Base-by-base conservation (phyloP, 805 yeast genomes). In the Candida maesae region DNA sequence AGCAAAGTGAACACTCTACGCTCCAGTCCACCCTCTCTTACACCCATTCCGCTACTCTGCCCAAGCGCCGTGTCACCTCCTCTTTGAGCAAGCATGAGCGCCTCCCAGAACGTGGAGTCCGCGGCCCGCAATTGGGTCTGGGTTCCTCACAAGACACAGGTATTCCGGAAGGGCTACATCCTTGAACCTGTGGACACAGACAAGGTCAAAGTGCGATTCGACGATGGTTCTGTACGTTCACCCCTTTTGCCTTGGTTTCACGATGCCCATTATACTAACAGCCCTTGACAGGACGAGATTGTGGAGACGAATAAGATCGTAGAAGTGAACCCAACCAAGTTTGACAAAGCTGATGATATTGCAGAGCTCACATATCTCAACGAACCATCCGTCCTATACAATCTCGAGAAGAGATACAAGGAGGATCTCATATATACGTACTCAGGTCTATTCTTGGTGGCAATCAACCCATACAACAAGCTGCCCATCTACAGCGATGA, bases 301-400 rank as follows among this genome's bases (percentile, higher is more conserved):
- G 67, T 78, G 5, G 68, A 69, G 19, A 66, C 71, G 10, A 61
- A 59, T 16, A 62, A 66, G 38, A 72, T 69, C 17, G 81, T 81
- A 50, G 78, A 76, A 53, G 87, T 90, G 38, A 93, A 93, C 57
- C 99, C 99, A 1, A 70, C 81, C 8, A 84, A 85, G 51, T 93
- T 93, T 62, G 95, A 93, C 61, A 83, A 79, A 53, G 91, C 95
- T 45, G 80, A 84, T 51, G 96, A 93, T 56, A 87, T 93, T 90
- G 98, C 98, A 0, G 96, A 90, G 52, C 70, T 93, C 48, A 93
- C 99, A 1, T 88, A 82, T 61, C 70, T 93, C 46, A 93, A 91
- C 60, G 99, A 93, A 59, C 95, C 99, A 0, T 84, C 96, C 0
- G 98, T 93, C n/a, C 75, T 93, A 9, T 74, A 88, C 64, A 93